Base-by-base conservation (phyloP, 1,284 basidiomycete species). In the Mycena citricolor region DNA sequence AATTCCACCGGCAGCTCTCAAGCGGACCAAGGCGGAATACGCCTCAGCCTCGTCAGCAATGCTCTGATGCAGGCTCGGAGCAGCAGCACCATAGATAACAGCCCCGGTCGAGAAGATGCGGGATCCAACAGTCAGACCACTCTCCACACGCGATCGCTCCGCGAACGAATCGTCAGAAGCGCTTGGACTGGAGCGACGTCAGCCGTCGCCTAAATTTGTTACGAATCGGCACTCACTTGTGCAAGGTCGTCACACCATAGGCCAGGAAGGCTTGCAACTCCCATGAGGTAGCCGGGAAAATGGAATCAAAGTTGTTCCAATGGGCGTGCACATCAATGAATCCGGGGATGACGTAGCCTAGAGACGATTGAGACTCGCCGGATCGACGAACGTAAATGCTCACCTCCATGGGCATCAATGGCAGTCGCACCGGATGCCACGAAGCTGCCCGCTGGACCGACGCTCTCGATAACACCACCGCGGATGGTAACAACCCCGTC, bases 301-400 rank as follows among this genome's bases (percentile, higher is more conserved):
- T 65, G 23, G 67, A 70, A 0, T 33, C 51, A 45, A 74, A 76
- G 1, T 80, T 80, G 29, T 63, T 57, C n/a, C 84, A 87, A 51
- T 87, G 84, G 5, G 84, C 84, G 52, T 87, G 84, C 6, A 81
- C 79, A 47, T 87, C 84, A 42, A 87, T 79, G 57, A 84, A 86
- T 1, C 84, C 85, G 13, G 84, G 84, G 3, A 79, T 62, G 14
- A 87, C 65, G 45, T 70, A 83, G 8, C 78, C 83, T 86, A 40
- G n/a, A 25, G 1, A 13, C 21, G 14, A 32, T 32, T 12, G 28
- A 4, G 31, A 24, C 23, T 33, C 4, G 35, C 30, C 45, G 12
- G 12, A 4, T 32, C 30, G n/a, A 39, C 12, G 21, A 36, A 20
- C 4, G 23, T 12, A 13, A 12, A 10, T 2, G 62, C 70, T 49